These are phyloP conservation scores for Physcomitrium patens DNA, from an alignment of 225 moss, liverwort and hornwort species.

Conservation along the genomic window DNA sequence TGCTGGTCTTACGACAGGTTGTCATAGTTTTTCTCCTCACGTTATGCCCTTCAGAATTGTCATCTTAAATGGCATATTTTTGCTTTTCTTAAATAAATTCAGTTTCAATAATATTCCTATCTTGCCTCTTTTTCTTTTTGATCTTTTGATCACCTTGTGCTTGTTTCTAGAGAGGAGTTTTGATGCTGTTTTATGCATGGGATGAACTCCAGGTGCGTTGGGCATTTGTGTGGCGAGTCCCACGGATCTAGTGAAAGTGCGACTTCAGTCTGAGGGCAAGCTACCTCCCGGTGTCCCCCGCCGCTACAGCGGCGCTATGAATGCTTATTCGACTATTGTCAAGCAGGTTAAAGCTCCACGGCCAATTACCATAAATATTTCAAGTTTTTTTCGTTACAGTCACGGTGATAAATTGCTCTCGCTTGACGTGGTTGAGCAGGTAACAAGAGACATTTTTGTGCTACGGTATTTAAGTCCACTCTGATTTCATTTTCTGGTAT, in stretches of 20 bases:
- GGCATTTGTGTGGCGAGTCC: constrained; percentile 92
- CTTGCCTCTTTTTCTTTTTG: not conserved
- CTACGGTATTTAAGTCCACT: not conserved
- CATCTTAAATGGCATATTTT: not conserved
- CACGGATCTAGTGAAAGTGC: constrained; percentile 97
- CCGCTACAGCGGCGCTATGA: constrained; percentile 92
- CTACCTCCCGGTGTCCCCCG: constrained; percentile 85
- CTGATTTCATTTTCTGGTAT: constrained; percentile 2
- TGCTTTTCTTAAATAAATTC: not conserved
- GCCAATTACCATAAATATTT: not conserved
- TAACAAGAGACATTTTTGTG: not conserved
- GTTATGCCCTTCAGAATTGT: not conserved
- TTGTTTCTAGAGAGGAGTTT: not conserved
- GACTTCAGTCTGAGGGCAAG: constrained; percentile 98
- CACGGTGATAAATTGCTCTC: not conserved
- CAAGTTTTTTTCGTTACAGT: not conserved
- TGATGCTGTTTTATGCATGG: constrained; percentile 6
- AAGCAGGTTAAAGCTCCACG: constrained; percentile 62
- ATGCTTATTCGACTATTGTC: constrained; percentile 91
- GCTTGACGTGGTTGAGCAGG: not conserved
- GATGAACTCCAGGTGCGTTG: constrained; percentile 68
- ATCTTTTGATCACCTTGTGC: not conserved
- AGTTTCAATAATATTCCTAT: not conserved
- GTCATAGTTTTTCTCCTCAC: not conserved
- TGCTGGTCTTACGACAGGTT: constrained; percentile 95